Base-by-base conservation (phyloP, 306 rosid species). In the Adenanthera pavonina region DNA sequence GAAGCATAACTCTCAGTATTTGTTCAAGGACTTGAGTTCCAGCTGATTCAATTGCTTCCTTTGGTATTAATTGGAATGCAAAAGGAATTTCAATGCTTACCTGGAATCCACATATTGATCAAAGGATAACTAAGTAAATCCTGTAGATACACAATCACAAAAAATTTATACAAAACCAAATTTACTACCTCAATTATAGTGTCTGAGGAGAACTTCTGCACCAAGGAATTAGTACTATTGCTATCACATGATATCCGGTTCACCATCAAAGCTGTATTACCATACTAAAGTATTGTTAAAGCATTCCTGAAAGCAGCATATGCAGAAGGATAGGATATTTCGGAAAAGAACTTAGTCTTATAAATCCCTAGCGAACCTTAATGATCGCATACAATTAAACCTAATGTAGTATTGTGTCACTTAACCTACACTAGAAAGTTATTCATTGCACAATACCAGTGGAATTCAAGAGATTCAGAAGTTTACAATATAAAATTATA, bases 21-120 rank as follows among this genome's bases (percentile, higher is more conserved):
- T 93, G 99, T 79, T 93, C 94, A 54, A 95, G 99, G 85, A 95
- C 96, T 92, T 93, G 98, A 56, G 98, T 52, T 48, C 99, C 99
- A 71, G 98, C 89, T 53, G 98, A 93, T 80, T 95, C 99, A 74
- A 95, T 86, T 69, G 97, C 94, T 86, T 88, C 88, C 83, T 84
- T 92, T 6, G 99, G 99, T 85, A 93, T 88, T 78, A 85, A 86
- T 74, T 80, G 88, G 85, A 95, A 95, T 57, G 93, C 89, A 49
- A 87, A 92, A 64, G 97, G 99, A 85, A 95, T 78, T 35, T 95
- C 97, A 81, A 93, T 93, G 84, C 89, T 86, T 30, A 93, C 98
- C 99, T 95, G 87, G 77, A 81, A 67, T 81, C 71, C 62, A 88
- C 78, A 85, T 20, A 76, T 85, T 53, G 80, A 84, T 72, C 66